Conservation (phyloP, 805 yeast species). For the Saccharomycopsis fibuligera region DNA sequence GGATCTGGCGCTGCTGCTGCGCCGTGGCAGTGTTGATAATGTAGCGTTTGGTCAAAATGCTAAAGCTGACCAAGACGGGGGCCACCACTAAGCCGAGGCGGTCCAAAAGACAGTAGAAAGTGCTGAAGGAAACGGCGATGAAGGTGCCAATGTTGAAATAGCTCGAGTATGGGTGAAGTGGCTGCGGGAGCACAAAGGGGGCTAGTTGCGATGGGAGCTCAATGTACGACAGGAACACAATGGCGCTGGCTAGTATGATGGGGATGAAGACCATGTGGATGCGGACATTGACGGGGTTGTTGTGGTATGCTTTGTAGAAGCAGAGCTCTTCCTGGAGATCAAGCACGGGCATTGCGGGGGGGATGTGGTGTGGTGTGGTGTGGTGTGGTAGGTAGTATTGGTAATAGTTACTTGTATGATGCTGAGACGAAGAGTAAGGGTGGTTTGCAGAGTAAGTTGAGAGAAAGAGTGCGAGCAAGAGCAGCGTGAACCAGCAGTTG, state of each 20-base stretch:
- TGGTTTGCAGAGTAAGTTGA: too few species aligned
- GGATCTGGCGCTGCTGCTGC: slow-evolving; percentile 23
- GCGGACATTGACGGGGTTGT: slow-evolving; percentile 51
- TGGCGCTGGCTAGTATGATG: slow-evolving; percentile 51
- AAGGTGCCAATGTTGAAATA: slow-evolving; percentile 42
- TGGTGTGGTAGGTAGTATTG: too few species aligned
- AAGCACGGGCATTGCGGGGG: slow-evolving; percentile 25
- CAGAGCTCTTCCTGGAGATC: slow-evolving; percentile 44
- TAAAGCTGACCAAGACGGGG: slow-evolving; percentile 30
- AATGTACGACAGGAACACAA: slow-evolving; percentile 34
- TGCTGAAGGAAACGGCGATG: slow-evolving; percentile 41
- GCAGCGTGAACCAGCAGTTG: too few species aligned
- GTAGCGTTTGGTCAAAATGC: slow-evolving; percentile 25
- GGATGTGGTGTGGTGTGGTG: too few species aligned
- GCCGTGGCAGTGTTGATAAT: background rate
- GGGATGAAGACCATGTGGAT: slow-evolving; percentile 84
- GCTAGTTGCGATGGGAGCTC: slow-evolving; percentile 23
- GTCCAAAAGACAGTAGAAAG: slow-evolving; percentile 58
- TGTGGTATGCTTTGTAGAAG: slow-evolving; percentile 53
- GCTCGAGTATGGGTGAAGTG: slow-evolving; percentile 8
- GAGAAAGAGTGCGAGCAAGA: too few species aligned
- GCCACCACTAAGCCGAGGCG: slow-evolving; percentile 40
- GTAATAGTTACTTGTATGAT: too few species aligned
- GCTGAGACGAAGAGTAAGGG: too few species aligned
- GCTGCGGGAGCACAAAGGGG: slow-evolving; percentile 17